These are phyloP conservation scores for Metschnikowia kunwiensis DNA, from an alignment of 805 yeast species.

Conservation along the genomic window DNA sequence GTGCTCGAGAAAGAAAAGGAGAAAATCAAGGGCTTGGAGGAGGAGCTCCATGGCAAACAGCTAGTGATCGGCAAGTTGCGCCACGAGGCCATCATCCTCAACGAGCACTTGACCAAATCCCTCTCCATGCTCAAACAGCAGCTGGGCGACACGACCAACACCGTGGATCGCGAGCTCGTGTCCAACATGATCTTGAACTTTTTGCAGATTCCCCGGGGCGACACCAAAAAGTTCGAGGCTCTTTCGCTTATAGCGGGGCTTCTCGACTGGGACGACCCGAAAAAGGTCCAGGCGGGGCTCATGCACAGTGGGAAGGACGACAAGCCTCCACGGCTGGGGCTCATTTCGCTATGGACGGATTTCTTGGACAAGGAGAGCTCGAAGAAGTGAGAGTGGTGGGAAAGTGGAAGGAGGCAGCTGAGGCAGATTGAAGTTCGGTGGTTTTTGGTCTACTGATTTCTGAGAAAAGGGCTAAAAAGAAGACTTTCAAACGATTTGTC, in stretches of 20 bases:
- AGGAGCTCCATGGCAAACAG: slow-evolving; percentile 59
- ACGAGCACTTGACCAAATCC: slow-evolving; percentile 95
- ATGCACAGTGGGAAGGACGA: slow-evolving; percentile 29
- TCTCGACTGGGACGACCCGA: slow-evolving; percentile 83
- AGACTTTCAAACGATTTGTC: too few relatives aligned
- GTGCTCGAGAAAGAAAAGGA: slow-evolving; percentile 19
- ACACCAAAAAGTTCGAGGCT: slow-evolving; percentile 91
- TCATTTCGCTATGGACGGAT: slow-evolving; percentile 78
- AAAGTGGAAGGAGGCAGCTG: too few relatives aligned
- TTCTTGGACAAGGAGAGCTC: slow-evolving; percentile 69
- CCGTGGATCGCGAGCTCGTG: slow-evolving; percentile 84
- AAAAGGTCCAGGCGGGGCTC: slow-evolving; percentile 73
- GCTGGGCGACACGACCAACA: slow-evolving; percentile 55
- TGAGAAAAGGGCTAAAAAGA: too few relatives aligned
- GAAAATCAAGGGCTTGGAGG: slow-evolving; percentile 48
- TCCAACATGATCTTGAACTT: slow-evolving; percentile 84
- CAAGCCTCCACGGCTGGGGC: slow-evolving; percentile 44
- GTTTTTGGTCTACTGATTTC: too few relatives aligned
- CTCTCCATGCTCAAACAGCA: slow-evolving; percentile 77
- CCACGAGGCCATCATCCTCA: slow-evolving; percentile 89
- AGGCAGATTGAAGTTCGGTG: too few relatives aligned
- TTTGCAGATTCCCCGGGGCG: slow-evolving; percentile 85
- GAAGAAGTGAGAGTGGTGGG: slow-evolving; percentile 20
- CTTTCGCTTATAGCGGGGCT: slow-evolving; percentile 77
- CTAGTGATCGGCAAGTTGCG: slow-evolving; percentile 83